Percentiles rank a stretch among this genome's conserved stretches.
Conservation (phyloP, 1,284 basidiomycete species). For the Leccinum solheimii region DNA sequence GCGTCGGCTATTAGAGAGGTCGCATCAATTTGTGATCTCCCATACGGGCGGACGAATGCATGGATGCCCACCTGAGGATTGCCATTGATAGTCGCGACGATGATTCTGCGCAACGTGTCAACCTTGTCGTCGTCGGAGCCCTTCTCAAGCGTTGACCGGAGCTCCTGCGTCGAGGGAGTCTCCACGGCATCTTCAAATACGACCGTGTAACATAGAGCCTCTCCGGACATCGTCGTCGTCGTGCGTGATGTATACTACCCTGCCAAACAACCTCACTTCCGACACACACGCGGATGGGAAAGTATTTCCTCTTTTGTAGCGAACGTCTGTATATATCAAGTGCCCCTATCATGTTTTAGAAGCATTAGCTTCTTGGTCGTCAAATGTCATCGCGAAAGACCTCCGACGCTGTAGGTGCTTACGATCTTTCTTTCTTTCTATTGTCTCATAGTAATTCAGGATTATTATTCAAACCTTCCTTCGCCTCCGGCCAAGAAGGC, state of each 20-base stretch:
- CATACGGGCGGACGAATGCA: conserved; percentile 2
- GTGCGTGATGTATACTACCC: conserved; percentile 5
- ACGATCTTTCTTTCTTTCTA: background rate
- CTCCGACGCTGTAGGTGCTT: background rate
- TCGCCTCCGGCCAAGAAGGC: background rate
- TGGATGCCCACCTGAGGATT: conserved; percentile 66
- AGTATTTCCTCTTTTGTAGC: conserved; percentile 8
- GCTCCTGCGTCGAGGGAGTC: conserved; percentile 79
- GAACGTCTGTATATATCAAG: background rate
- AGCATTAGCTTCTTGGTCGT: background rate
- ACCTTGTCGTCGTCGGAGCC: conserved; percentile 98
- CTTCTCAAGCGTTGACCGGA: conserved; percentile 88
- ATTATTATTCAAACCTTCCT: background rate
- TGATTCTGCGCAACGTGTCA: conserved; percentile 95
- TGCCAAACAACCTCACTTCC: background rate
- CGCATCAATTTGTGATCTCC: conserved; percentile 6
- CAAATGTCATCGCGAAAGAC: background rate
- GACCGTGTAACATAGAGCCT: conserved; percentile 80
- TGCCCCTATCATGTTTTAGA: background rate
- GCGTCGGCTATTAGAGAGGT: conserved; percentile 57
- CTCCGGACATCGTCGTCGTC: conserved; percentile 38
- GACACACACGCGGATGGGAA: conserved; percentile 13
- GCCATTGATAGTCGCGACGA: conserved; percentile 94
- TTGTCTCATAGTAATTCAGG: background rate
- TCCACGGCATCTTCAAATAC: conserved; percentile 80